A percentile compares a stretch with the other conserved stretches of the same genome.
phyloP scores from a whole-genome alignment of 2,329 filamentous ascomycete species.

The Alternaria conjuncta region DNA sequence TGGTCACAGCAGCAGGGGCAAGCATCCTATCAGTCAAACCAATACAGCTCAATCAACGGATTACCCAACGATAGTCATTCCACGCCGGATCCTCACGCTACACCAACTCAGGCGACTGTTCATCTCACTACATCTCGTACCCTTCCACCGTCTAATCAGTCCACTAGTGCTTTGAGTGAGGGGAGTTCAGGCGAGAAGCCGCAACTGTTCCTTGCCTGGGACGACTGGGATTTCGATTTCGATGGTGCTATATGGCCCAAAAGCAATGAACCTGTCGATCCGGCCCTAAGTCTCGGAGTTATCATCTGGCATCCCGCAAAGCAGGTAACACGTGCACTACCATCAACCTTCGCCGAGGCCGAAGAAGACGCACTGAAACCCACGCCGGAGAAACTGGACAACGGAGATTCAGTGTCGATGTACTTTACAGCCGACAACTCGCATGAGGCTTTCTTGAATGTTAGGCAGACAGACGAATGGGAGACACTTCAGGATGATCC shows the following conservation, averaged over 20 bases:
- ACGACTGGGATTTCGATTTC: conserved; percentile 53
- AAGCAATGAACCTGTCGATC: conserved; percentile 53
- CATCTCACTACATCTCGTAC: conserved; percentile 24
- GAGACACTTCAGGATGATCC: conserved; percentile 57
- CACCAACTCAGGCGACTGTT: conserved; percentile 35
- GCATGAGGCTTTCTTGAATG: conserved; percentile 54
- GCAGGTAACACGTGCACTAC: conserved; percentile 52
- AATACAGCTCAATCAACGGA: conserved; percentile 23
- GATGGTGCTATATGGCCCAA: conserved; percentile 55
- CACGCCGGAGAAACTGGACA: conserved; percentile 42
- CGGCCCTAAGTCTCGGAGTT: conserved; percentile 53
- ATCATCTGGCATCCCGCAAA: conserved; percentile 56
- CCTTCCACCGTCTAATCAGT: conserved; percentile 14
- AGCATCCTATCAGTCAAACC: conserved; percentile 21
- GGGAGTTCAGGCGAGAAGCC: conserved; percentile 28
- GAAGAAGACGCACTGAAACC: conserved; percentile 52
- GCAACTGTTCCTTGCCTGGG: conserved; percentile 44
- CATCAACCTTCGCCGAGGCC: conserved; percentile 52
- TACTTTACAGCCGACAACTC: conserved; percentile 55
- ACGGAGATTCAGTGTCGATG: conserved; percentile 57
- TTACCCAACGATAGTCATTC: conserved; percentile 11
- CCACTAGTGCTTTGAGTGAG: conserved; percentile 25
- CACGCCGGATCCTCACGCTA: conserved; percentile 33
- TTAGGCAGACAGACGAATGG: conserved; percentile 60
- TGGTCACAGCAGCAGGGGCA: conserved; percentile 30